Evolutionary conservation across 2,329 filamentous ascomycete genomes (phyloP).

Genomic region (Arthrocladium fulminans): DNA sequence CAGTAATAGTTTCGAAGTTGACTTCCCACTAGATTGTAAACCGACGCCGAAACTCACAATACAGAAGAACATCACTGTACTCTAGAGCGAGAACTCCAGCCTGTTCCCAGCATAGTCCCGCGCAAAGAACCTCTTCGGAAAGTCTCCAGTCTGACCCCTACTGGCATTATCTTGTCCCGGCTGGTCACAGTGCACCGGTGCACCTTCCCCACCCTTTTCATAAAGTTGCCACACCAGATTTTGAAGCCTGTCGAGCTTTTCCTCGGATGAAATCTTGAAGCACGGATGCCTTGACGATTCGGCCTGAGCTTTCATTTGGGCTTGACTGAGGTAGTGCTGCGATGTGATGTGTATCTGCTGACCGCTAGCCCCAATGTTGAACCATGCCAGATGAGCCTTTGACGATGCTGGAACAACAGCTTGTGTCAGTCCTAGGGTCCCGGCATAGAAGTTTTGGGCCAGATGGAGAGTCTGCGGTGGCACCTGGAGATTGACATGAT

Average conservation of each 20-base stretch:
- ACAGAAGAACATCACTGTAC: not conserved
- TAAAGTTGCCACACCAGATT: conserved; percentile 2
- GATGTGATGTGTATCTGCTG: conserved; percentile 7
- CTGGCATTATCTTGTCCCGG: not conserved
- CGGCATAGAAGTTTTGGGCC: conserved; percentile 1
- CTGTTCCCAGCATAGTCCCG: conserved; percentile 9
- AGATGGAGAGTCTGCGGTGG: conserved; percentile 6
- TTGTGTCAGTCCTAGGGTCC: conserved; percentile 1
- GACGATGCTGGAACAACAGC: not conserved
- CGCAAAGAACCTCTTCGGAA: conserved; percentile 8
- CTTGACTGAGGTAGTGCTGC: not conserved
- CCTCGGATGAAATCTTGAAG: conserved; percentile 3
- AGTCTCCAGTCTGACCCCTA: not conserved
- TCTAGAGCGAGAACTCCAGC: conserved; percentile 5
- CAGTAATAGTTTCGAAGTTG: too few relatives aligned
- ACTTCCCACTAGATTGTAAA: too few relatives aligned
- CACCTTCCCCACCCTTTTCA: conserved; percentile 3
- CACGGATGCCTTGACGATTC: conserved; percentile 6
- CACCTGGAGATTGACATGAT: conserved; percentile 8
- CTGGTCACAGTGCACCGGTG: conserved; percentile 3
- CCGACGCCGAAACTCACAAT: not conserved
- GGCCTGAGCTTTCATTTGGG: conserved; percentile 4
- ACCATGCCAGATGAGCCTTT: conserved; percentile 5
- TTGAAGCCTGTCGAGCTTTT: conserved; percentile 5
- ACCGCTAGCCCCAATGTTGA: conserved; percentile 5